Conservation (phyloP, 75 land plant genomes). For the Selaginella moellendorffii region DNA sequence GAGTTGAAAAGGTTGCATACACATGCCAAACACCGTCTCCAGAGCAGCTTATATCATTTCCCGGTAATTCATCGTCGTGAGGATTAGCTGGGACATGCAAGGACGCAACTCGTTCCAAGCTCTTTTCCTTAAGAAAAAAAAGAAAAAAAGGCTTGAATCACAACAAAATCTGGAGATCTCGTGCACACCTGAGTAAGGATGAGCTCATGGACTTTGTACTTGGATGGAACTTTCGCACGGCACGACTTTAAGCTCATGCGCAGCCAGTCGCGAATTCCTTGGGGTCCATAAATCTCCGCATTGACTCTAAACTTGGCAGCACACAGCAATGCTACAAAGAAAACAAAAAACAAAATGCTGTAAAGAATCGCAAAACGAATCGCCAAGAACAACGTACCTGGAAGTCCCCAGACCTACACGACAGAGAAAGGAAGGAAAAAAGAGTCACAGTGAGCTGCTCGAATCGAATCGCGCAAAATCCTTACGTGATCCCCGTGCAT, state of each 20-base stretch:
- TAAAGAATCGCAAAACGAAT: background rate
- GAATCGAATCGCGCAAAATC: too few species aligned
- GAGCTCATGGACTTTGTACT: background rate
- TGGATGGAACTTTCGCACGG: background rate
- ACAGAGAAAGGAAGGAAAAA: background rate
- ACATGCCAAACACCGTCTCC: constrained; percentile 37
- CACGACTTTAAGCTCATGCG: background rate
- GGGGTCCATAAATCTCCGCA: background rate
- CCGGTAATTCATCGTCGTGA: constrained; percentile 35
- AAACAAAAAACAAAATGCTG: background rate
- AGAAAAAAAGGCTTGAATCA: background rate
- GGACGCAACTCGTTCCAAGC: constrained; percentile 4
- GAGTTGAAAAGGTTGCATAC: constrained; percentile 11
- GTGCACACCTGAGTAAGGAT: background rate
- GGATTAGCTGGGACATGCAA: constrained; percentile 12
- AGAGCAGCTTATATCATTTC: constrained; percentile 26
- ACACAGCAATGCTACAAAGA: background rate
- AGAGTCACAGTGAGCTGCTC: too few species aligned
- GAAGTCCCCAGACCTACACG: background rate
- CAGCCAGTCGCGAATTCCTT: background rate
- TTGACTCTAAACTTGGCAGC: background rate
- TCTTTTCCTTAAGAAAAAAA: background rate
- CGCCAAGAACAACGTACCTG: too few species aligned
- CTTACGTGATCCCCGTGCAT: constrained; percentile 43
- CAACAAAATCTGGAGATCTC: background rate